These are phyloP conservation scores for Hypoxylon fragiforme DNA, from an alignment of 495 filamentous ascomycete species.

Conservation along the genomic window DNA sequence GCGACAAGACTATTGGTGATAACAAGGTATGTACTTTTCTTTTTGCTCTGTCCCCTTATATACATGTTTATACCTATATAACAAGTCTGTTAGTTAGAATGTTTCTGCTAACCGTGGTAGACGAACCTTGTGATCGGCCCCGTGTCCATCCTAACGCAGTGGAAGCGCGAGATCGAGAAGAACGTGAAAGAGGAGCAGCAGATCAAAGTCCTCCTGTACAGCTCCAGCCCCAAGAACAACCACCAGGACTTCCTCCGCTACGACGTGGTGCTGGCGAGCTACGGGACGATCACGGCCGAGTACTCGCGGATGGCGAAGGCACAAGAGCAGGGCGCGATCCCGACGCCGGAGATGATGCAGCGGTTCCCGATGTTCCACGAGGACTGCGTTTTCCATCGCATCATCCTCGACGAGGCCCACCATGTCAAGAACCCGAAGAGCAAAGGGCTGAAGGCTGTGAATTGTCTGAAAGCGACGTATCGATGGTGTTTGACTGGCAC, in stretches of 20 bases:
- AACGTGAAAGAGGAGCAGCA: conserved; percentile 75
- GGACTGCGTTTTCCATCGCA: conserved; percentile 76
- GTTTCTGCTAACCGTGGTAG: conserved; percentile 35
- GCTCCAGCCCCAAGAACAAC: conserved; percentile 47
- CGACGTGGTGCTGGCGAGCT: conserved; percentile 92
- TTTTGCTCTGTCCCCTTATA: neutral
- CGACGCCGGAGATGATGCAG: no score
- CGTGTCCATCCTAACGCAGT: conserved; percentile 85
- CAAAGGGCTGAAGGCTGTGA: conserved; percentile 64
- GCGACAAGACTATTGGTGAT: conserved; percentile 26
- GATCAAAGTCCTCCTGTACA: conserved; percentile 69
- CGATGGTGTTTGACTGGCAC: conserved; percentile 92
- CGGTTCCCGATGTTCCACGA: no score
- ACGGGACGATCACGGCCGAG: conserved; percentile 76
- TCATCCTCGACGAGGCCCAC: conserved; percentile 93
- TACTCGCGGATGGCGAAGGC: conserved; percentile 15
- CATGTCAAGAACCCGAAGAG: conserved; percentile 86
- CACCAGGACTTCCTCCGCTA: conserved; percentile 59
- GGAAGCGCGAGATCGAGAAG: conserved; percentile 57
- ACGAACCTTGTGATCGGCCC: conserved; percentile 89
- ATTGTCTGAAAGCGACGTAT: conserved; percentile 61
- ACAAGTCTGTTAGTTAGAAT: no score
- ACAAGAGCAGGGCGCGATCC: no score
- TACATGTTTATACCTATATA: no score
- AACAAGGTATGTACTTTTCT: conserved; percentile 68